Evolutionary conservation across 2,329 filamentous ascomycete genomes (phyloP), one percentile per base, ranked within the genome.

Genomic region (Talaromyces sp.): DNA sequence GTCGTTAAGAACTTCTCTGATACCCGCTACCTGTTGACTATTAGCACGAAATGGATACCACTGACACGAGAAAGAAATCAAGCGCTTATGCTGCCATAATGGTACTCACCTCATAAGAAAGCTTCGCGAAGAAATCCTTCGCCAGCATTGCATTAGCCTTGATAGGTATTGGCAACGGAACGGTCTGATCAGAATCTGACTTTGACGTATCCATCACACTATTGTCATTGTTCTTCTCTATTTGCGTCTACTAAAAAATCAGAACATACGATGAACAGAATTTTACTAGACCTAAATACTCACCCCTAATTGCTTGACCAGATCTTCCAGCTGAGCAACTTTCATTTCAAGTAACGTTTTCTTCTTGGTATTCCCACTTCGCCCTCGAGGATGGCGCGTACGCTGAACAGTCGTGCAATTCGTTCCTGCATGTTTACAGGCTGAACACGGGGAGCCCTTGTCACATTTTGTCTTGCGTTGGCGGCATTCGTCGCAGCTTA

Each of bases 381-480:
- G 56, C 11, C 56, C 56, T 31, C 56, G 56, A 59, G 56, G 56
- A 41, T 59, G 56, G 27, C 56, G 56, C 16, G 56, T 37, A 43
- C 56, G 56, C 5, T 59, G 56, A 22, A 59, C 56, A 2, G 56
- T 19, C 7, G 56, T 59, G 22, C 56, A 59, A 22, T 45, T 59
- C 3, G 56, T 59, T 41, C 56, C 56, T 41, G 56, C 56, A 59
- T 59, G 56, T 45, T 45, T 59, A 24, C 56, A 59, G 27, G 56
- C 56, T 43, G 56, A 59, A 59, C 56, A 59, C n/a, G 56, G 56
- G 10, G 35, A 43, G 8, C 56, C 56, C 27, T 59, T 59, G 37
- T 59, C 56, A 37, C 56, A 59, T 45, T 59, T 59, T 41, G 56
- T 59, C 27, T 59, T 59, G 56, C 56, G 56, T 59, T 43, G 56